These are phyloP conservation scores for Decorospora gaudefroyi DNA, from an alignment of 2,329 filamentous ascomycete species.

Conservation along the genomic window DNA sequence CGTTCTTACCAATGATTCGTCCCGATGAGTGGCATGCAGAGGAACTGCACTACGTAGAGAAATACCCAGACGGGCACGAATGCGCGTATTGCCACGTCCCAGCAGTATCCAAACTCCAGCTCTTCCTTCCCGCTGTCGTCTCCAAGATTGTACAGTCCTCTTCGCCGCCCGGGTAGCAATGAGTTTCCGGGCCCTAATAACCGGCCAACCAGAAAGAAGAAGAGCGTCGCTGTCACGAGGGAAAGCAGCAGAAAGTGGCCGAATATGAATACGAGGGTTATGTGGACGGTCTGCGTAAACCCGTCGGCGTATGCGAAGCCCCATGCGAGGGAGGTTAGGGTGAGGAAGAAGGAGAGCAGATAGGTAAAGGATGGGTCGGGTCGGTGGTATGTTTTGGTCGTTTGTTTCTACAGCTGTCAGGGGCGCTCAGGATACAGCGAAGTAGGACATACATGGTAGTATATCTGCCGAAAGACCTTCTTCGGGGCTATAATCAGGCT, in stretches of 20 bases:
- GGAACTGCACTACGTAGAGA: constrained; percentile 68
- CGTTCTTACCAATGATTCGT: constrained; percentile 55
- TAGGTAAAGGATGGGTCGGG: constrained; percentile 72
- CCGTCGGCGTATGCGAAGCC: constrained; percentile 60
- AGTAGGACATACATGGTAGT: constrained; percentile 62
- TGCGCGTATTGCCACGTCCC: constrained; percentile 69
- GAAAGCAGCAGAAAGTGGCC: constrained; percentile 66
- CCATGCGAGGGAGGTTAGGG: constrained; percentile 60
- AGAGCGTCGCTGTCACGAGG: constrained; percentile 63
- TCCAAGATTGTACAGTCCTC: constrained; percentile 62
- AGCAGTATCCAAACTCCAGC: constrained; percentile 72
- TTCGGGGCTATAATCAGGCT: constrained; percentile 69
- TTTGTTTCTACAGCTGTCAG: constrained; percentile 61
- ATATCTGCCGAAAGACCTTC: constrained; percentile 72
- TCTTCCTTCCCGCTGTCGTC: constrained; percentile 56
- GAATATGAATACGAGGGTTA: constrained; percentile 56
- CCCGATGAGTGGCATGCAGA: constrained; percentile 65
- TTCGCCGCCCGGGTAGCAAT: constrained; percentile 56
- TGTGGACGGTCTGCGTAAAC: constrained; percentile 50
- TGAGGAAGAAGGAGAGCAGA: constrained; percentile 67
- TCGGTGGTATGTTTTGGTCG: constrained; percentile 67
- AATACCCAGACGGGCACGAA: constrained; percentile 71
- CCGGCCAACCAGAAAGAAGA: constrained; percentile 66
- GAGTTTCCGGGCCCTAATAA: constrained; percentile 63
- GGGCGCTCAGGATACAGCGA: background rate